phyloP scores from a whole-genome alignment of 192 early-diverging fungal genomes.

The Linnemannia schmuckeri region DNA sequence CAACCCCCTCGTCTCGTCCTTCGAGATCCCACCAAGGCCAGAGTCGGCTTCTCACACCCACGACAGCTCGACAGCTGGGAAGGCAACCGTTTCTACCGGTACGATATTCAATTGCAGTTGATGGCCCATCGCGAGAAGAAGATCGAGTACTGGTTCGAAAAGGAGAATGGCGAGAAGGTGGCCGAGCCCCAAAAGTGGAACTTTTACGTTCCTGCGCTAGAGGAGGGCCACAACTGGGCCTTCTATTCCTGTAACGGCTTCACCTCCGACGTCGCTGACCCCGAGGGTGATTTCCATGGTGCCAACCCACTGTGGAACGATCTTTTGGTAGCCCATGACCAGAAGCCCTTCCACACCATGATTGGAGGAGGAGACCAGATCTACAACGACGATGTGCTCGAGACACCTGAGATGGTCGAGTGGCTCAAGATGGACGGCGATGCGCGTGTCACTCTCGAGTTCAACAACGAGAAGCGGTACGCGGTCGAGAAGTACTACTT shows the following conservation, averaged over 20 bases:
- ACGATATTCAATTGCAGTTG: slow-evolving; percentile 39
- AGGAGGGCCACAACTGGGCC: slow-evolving; percentile 71
- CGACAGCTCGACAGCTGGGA: slow-evolving; percentile 40
- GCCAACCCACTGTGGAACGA: slow-evolving; percentile 75
- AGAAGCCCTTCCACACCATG: slow-evolving; percentile 75
- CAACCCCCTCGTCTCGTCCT: slow-evolving; percentile 36
- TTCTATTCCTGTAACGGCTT: slow-evolving; percentile 85
- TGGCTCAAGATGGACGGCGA: slow-evolving; percentile 55
- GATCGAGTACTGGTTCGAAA: slow-evolving; percentile 55
- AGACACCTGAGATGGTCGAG: slow-evolving; percentile 43
- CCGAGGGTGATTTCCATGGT: slow-evolving; percentile 47
- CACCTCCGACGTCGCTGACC: slow-evolving; percentile 65
- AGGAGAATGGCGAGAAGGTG: slow-evolving; percentile 26
- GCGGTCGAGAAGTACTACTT: slow-evolving; percentile 78
- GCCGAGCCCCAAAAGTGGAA: slow-evolving; percentile 50
- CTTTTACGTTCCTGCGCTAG: slow-evolving; percentile 59
- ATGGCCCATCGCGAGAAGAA: slow-evolving; percentile 43
- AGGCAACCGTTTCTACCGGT: slow-evolving; percentile 48
- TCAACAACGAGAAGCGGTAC: slow-evolving; percentile 68
- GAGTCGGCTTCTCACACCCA: slow-evolving; percentile 28
- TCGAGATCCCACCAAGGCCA: slow-evolving; percentile 38
- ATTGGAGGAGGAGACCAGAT: slow-evolving; percentile 84
- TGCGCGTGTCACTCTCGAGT: slow-evolving; percentile 62
- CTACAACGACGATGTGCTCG: slow-evolving; percentile 68
- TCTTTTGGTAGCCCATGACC: slow-evolving; percentile 67